Conservation (phyloP, 768 basidiomycete genomes). For the Boletellus emodensis region DNA sequence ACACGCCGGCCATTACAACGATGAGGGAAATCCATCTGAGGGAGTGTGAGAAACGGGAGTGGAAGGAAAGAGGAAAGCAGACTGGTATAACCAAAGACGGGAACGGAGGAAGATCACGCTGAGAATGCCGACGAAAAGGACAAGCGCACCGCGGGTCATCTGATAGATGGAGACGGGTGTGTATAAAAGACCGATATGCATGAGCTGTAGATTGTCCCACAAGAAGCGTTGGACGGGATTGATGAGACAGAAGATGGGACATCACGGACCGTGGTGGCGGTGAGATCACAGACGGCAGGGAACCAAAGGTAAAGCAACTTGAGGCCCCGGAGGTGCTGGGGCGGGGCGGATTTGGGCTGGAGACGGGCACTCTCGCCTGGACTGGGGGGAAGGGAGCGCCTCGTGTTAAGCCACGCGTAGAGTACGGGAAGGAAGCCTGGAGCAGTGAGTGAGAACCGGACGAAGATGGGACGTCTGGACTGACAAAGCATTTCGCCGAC, state of each 20-base stretch:
- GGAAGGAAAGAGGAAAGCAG: constrained; percentile 12
- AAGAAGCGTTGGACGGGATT: constrained; percentile 3
- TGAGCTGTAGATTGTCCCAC: constrained; percentile 44
- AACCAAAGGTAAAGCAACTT: constrained; percentile 78
- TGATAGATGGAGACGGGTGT: constrained; percentile 98
- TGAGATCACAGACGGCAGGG: constrained; percentile 86
- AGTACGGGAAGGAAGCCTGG: constrained; percentile 83
- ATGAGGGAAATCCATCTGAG: constrained; percentile 84
- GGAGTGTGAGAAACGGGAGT: constrained; percentile 1
- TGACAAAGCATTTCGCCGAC: constrained; percentile 93
- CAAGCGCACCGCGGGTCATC: constrained; percentile 91
- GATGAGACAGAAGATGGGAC: constrained; percentile 9
- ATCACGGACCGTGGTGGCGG: constrained; percentile 77
- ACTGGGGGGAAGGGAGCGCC: constrained; percentile 42
- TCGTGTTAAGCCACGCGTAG: constrained; percentile 58
- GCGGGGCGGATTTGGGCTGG: constrained; percentile 29
- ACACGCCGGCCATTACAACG: constrained; percentile 83
- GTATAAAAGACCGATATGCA: constrained; percentile 95
- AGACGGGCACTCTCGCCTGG: constrained; percentile 41
- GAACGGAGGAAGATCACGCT: constrained; percentile 89
- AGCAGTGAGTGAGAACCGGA: constrained; percentile 13
- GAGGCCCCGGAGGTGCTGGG: constrained; percentile 58
- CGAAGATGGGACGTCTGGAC: constrained; percentile 30
- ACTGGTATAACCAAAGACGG: constrained; percentile 86
- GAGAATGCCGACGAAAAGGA: constrained; percentile 89